A percentile compares a stretch with the other conserved stretches of the same genome.
Conservation (phyloP, 2,329 filamentous ascomycete genomes). For the Cladosporium sp. region DNA sequence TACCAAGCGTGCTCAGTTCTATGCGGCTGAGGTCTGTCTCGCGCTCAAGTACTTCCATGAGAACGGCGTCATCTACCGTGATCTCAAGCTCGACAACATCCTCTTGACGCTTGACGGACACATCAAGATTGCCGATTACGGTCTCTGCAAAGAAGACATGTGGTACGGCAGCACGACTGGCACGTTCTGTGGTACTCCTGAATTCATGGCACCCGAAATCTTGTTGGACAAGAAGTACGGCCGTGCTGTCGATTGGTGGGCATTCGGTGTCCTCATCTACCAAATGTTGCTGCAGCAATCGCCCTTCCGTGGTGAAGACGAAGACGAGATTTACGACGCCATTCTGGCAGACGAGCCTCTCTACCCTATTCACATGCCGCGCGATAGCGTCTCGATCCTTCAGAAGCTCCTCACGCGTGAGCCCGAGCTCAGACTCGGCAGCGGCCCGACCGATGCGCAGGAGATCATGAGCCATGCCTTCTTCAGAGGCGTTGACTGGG, state of each 20-base stretch:
- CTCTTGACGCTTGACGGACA: constrained; percentile 91
- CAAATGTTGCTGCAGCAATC: constrained; percentile 99
- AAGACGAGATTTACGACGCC: constrained; percentile 98
- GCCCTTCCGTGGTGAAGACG: constrained; percentile 96
- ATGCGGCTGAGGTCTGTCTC: constrained; percentile 93
- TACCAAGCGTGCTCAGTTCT: constrained; percentile 94
- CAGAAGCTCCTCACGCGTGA: constrained; percentile 96
- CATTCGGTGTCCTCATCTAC: constrained; percentile 97
- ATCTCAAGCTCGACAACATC: constrained; percentile 81
- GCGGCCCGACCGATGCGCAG: constrained; percentile 92
- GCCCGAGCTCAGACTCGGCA: constrained; percentile 86
- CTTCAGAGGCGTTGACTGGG: constrained; percentile 97
- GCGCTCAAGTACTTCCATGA: constrained; percentile 99
- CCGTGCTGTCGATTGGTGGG: constrained; percentile 98
- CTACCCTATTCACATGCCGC: constrained; percentile 97
- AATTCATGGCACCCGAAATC: constrained; percentile 99
- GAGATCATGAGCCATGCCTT: constrained; percentile 99
- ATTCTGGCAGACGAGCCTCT: constrained; percentile 96
- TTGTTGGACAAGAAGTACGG: constrained; percentile 97
- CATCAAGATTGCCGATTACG: constrained; percentile 98
- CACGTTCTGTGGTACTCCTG: constrained; percentile 98
- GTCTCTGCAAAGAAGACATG: constrained; percentile 99
- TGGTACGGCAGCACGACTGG: constrained; percentile 97
- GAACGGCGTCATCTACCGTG: constrained; percentile 94
- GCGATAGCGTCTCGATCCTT: constrained; percentile 93